A percentile compares a stretch with the other conserved stretches of the same genome.
These are phyloP conservation scores for Colletotrichum spinosum DNA, from an alignment of 2,329 filamentous ascomycete genomes.

Conservation along the genomic window DNA sequence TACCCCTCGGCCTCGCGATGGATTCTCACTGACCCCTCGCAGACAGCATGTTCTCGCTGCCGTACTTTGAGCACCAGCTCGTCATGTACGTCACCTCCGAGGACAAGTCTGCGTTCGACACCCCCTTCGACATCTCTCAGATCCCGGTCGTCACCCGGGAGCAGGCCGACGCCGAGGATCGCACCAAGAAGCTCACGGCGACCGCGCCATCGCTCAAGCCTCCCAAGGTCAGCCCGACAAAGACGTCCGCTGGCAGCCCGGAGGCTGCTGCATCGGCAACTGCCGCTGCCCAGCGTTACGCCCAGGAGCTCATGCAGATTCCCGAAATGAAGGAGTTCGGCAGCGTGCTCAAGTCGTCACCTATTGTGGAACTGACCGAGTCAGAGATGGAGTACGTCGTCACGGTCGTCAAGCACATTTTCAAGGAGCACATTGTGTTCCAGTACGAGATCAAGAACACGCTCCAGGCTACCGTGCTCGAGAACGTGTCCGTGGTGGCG, in stretches of 20 bases:
- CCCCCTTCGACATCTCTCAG: constrained; percentile 89
- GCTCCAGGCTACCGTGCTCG: constrained; percentile 87
- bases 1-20: constrained; percentile 30
- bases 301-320: constrained; percentile 86
- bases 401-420: constrained; percentile 92
- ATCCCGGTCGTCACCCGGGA: constrained; percentile 95
- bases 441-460: constrained; percentile 99
- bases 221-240: constrained; percentile 82
- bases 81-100: constrained; percentile 97
- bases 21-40: constrained; percentile 22
- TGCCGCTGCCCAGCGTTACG: constrained; percentile 87
- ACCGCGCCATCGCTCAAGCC: constrained; percentile 94
- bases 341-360: constrained; percentile 89
- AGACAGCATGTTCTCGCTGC: constrained; percentile 96
- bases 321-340: constrained; percentile 94
- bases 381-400: constrained; percentile 98
- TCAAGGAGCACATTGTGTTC: constrained; percentile 95
- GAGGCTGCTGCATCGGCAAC: constrained; percentile 82
- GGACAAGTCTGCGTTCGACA: constrained; percentile 85
- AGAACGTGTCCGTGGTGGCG: constrained; percentile 87
- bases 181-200: constrained; percentile 96
- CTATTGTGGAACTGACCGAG: constrained; percentile 89
- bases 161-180: constrained; percentile 94
- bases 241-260: constrained; percentile 75
- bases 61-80: constrained; percentile 95